phyloP scores from a whole-genome alignment of 345 rosid genomes.

The Hibiscus mutabilis region DNA sequence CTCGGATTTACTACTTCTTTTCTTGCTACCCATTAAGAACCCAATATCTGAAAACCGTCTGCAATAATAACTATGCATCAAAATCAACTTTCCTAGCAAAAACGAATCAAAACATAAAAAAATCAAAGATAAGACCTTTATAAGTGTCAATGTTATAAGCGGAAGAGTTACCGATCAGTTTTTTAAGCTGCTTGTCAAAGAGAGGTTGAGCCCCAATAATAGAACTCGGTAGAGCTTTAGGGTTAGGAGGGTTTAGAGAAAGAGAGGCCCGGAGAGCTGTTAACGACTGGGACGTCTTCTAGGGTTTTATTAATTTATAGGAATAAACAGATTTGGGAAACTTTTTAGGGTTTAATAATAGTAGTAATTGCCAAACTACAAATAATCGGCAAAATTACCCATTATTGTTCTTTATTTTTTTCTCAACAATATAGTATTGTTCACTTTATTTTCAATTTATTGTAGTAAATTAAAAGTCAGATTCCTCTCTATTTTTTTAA shows the following conservation, averaged over 20 bases:
- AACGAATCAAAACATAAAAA: background rate
- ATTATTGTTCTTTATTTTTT: no score
- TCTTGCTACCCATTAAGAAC: conserved; percentile 52
- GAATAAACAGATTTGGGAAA: background rate
- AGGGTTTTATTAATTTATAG: background rate
- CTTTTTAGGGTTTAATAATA: background rate
- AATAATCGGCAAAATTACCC: no score
- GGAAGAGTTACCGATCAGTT: background rate
- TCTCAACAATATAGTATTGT: no score
- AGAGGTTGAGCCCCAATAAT: background rate
- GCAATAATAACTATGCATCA: background rate
- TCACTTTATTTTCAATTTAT: no score
- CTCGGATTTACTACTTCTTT: conserved; percentile 32
- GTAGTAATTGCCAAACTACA: background rate
- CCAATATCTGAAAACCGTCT: background rate
- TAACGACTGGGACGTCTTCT: background rate
- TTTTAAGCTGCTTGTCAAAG: background rate
- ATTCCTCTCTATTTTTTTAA: no score
- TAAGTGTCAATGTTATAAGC: background rate
- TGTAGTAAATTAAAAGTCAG: no score
- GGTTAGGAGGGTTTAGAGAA: background rate
- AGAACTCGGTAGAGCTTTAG: background rate
- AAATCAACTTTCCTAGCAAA: background rate
- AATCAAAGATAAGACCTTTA: background rate
- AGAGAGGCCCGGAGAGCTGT: background rate